phyloP scores from a whole-genome alignment of 805 yeast genomes.

The Candida ficus region DNA sequence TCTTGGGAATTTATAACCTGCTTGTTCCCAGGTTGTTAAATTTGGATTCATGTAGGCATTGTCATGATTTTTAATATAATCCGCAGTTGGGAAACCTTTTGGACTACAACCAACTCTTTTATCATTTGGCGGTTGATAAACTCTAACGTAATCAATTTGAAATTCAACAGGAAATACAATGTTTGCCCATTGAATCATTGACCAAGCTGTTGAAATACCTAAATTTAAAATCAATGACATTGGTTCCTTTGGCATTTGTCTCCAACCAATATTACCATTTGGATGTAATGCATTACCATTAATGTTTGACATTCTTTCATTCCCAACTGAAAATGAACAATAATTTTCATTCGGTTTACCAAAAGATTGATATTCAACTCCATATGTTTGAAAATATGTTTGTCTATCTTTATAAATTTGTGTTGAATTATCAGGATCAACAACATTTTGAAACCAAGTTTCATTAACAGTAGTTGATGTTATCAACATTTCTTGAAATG shows the following conservation, averaged over 20 bases:
- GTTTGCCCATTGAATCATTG: constrained; percentile 85
- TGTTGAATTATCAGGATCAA: constrained; percentile 5
- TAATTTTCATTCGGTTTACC: constrained; percentile 62
- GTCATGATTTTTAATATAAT: constrained; percentile 69
- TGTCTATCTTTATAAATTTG: constrained; percentile 30
- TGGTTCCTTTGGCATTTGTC: constrained; percentile 83
- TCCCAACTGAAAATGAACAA: constrained; percentile 83
- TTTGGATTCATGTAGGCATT: constrained; percentile 68
- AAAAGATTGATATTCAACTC: constrained; percentile 55
- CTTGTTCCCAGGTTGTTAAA: constrained; percentile 65
- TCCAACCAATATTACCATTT: constrained; percentile 84
- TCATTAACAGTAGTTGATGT: constrained; percentile 74
- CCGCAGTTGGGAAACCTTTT: constrained; percentile 72
- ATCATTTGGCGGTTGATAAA: constrained; percentile 78
- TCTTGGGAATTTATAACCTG: constrained; percentile 70
- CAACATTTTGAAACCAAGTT: constrained; percentile 75
- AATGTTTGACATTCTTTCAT: constrained; percentile 67
- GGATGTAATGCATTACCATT: constrained; percentile 76
- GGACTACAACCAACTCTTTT: constrained; percentile 81
- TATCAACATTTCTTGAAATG: constrained; percentile 89
- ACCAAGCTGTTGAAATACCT: constrained; percentile 92
- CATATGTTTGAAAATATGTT: constrained; percentile 61
- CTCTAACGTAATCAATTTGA: constrained; percentile 79
- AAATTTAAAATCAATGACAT: constrained; percentile 84
- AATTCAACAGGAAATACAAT: constrained; percentile 73